Percentiles rank a stretch among this genome's conserved stretches.
These are phyloP conservation scores for Colletotrichum coccodes DNA, from an alignment of 2,329 filamentous ascomycete genomes.

Conservation along the genomic window DNA sequence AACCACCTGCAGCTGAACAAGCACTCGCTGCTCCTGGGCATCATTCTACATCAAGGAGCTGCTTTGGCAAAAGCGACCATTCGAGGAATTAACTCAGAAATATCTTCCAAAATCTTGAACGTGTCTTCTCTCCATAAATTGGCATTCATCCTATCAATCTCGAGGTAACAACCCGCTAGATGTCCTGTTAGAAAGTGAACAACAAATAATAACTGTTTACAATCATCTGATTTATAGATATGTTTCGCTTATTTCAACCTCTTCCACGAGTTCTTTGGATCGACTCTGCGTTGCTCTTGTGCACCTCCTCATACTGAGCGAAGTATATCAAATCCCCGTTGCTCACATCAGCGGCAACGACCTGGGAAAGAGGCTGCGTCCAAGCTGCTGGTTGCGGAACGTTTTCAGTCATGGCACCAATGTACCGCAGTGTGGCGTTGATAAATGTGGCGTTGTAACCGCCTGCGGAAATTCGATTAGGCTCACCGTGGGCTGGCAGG, in stretches of 20 bases:
- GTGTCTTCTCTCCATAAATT: too few species aligned
- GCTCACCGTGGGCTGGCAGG: slow-evolving; percentile 26
- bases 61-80: too few species aligned
- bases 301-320: slow-evolving; percentile 28
- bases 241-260: background rate
- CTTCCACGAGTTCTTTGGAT: slow-evolving; percentile 13
- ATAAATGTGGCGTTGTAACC: slow-evolving; percentile 31
- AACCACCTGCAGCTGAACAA: too few species aligned
- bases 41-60: too few species aligned
- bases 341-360: slow-evolving; percentile 21
- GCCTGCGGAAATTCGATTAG: slow-evolving; percentile 12
- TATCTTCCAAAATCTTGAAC: too few species aligned
- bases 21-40: too few species aligned
- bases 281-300: slow-evolving; percentile 21
- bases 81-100: too few species aligned
- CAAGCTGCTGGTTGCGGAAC: slow-evolving; percentile 24
- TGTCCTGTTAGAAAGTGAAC: background rate
- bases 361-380: slow-evolving; percentile 23
- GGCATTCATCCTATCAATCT: too few species aligned
- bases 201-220: background rate
- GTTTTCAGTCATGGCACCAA: slow-evolving; percentile 26
- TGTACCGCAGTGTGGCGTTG: slow-evolving; percentile 24
- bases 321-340: slow-evolving; percentile 30
- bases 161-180: too few species aligned
- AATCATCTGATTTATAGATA: too few species aligned